These are phyloP conservation scores for Alternaria novae-zelandiae DNA, from an alignment of 2,329 filamentous ascomycete species.

Conservation along the genomic window DNA sequence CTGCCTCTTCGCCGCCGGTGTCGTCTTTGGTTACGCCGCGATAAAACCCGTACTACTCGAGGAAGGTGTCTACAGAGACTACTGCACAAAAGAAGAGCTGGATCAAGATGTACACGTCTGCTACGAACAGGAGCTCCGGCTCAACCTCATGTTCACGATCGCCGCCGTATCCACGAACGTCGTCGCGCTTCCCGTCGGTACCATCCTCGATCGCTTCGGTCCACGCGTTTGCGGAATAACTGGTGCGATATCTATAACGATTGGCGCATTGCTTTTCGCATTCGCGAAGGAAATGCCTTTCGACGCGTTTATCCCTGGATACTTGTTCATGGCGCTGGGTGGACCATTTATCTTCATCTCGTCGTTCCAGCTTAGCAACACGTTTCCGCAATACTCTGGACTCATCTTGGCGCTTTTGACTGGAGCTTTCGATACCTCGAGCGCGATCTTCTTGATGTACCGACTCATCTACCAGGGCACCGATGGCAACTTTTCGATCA, in stretches of 20 bases:
- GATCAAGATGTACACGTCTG: slow-evolving; percentile 42
- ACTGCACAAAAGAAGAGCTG: slow-evolving; percentile 46
- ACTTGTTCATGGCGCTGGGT: slow-evolving; percentile 57
- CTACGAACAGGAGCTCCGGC: slow-evolving; percentile 51
- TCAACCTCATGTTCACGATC: slow-evolving; percentile 93
- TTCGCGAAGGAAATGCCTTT: slow-evolving; percentile 69
- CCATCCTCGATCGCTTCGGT: slow-evolving; percentile 82
- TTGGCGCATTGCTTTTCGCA: slow-evolving; percentile 76
- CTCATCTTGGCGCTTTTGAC: slow-evolving; percentile 59
- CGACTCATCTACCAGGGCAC: slow-evolving; percentile 55
- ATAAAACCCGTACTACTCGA: slow-evolving; percentile 50
- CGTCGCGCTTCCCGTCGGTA: slow-evolving; percentile 82
- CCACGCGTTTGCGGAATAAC: slow-evolving; percentile 77
- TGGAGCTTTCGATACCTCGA: slow-evolving; percentile 58
- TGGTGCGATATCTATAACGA: slow-evolving; percentile 70
- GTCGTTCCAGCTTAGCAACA: slow-evolving; percentile 59
- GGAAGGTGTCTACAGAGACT: slow-evolving; percentile 46
- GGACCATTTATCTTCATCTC: slow-evolving; percentile 60
- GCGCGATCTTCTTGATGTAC: slow-evolving; percentile 57
- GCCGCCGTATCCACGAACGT: slow-evolving; percentile 89
- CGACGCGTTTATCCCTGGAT: slow-evolving; percentile 67
- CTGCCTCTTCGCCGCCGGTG: slow-evolving; percentile 75
- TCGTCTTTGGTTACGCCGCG: slow-evolving; percentile 51
- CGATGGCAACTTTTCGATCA: slow-evolving; percentile 51
- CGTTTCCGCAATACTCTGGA: slow-evolving; percentile 58